These are phyloP conservation scores for Cercis canadensis DNA, from an alignment of 306 rosid species.

Conservation along the genomic window DNA sequence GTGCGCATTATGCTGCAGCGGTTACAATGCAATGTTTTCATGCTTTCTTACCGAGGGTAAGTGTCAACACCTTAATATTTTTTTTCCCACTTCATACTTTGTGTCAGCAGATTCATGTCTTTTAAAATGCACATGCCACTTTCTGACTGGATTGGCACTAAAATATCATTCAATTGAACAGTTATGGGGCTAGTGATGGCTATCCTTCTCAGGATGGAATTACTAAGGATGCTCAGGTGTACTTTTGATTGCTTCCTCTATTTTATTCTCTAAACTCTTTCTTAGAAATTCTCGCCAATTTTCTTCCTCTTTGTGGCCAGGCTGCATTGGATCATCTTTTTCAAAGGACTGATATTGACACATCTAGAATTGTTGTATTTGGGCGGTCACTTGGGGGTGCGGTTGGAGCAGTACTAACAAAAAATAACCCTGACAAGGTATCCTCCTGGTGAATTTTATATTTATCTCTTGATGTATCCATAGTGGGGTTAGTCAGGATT, in stretches of 20 bases:
- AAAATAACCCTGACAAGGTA: slow-evolving; percentile 96
- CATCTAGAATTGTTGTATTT: slow-evolving; percentile 86
- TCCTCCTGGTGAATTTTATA: slow-evolving; percentile 4
- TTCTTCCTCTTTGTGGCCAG: slow-evolving; percentile 47
- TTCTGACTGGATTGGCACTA: slow-evolving; percentile 38
- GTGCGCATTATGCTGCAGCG: slow-evolving; percentile 84
- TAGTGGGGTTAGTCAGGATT: neutral
- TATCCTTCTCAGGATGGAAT: slow-evolving; percentile 97
- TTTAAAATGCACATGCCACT: slow-evolving; percentile 21
- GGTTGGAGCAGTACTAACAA: slow-evolving; percentile 89
- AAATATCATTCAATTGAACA: slow-evolving; percentile 41
- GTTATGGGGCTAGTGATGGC: slow-evolving; percentile 99
- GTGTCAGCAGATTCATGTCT: slow-evolving; percentile 16
- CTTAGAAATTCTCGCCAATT: slow-evolving; percentile 3
- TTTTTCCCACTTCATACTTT: neutral
- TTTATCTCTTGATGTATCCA: neutral
- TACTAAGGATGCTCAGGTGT: slow-evolving; percentile 91
- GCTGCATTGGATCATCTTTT: slow-evolving; percentile 98
- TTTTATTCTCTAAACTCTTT: slow-evolving; percentile 14
- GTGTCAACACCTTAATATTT: slow-evolving; percentile 22
- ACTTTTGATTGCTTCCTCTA: slow-evolving; percentile 20
- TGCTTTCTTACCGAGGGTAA: slow-evolving; percentile 99
- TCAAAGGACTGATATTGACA: slow-evolving; percentile 90
- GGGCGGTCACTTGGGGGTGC: slow-evolving; percentile 99
- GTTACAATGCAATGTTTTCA: slow-evolving; percentile 86